Evolutionary conservation across 2,329 filamentous ascomycete genomes (phyloP), one percentile per base, ranked within the genome.

Genomic region (Cyphellophora europaea): DNA sequence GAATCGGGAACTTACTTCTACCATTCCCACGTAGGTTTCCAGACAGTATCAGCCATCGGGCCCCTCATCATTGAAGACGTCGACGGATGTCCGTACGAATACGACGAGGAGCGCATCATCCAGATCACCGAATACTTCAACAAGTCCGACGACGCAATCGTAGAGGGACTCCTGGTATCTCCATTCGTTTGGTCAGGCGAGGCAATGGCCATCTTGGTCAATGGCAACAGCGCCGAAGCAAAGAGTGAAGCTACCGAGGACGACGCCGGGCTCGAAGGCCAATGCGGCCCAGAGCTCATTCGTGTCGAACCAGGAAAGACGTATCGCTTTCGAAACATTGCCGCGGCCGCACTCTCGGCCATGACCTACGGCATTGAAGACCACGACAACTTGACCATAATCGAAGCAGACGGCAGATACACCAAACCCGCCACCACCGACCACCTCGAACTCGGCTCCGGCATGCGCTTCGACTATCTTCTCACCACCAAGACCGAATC

Each of bases 1-100:
- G 67, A 74, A 35, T 67, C 72, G 0, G 78, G 77, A 5, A 73
- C 75, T 0, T 82, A 79, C 50, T 80, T 77, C 50, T 82, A 81
- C 48, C 77, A 82, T 49, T 79, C 76, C 0, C 78, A 82, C 41
- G 63, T 81, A 11, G 75, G 67, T 0, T 72, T 80, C 38, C 76
- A 82, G 49, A 70, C 72, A 0, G 55, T 72, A 19, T 72, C 74
- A 11, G 72, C 72, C 0, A 54, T 65, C 5, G 78, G 78, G 0
- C 57, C 69, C 0, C 48, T 82, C 17, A 71, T 79, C 31, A 66
- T 82, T 14, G 66, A 72, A 37, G 67, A 72, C 31, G 49, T 49
- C 23, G 53, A 51, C 0, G 58, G 29, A 38, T 57, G 14, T 11
- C 75, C 75, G 0, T 80, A 77, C 43, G 21, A 65, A 1, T 81